Evolutionary conservation across 495 filamentous ascomycete species (phyloP), one percentile per base, ranked within the genome.

Genomic region (Penicilliopsis zonata): DNA sequence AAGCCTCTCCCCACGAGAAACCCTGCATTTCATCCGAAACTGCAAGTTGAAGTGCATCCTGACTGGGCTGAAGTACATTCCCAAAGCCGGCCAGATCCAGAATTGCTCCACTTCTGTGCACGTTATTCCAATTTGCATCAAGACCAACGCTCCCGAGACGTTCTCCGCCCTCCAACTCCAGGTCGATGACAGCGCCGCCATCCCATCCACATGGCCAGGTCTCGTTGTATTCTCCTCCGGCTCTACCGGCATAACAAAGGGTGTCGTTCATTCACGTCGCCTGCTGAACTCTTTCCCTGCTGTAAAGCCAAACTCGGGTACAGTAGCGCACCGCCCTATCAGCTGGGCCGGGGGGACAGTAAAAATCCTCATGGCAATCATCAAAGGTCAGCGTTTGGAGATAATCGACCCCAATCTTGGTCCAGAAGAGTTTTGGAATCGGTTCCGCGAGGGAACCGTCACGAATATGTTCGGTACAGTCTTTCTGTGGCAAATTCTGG

Each of bases 191-290:
- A 10, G 10, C 6, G 6, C 6, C 10, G 10, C 6, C 21, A 23
- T 23, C 21, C 21, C 21, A 23, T 10, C 21, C 21, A 10, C 21
- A 6, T 10, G 21, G 6, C 21, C 21, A 6, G 21, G 6, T 10
- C 21, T 23, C 21, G 6, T 43, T n/a, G 10, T 34, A 1, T 34
- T 34, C 32, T 26, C 32, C 6, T 34, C 32, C 3, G 32, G 32
- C 3, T 26, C 32, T 5, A 34, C 32, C 7, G 32, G 32, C 9
- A 10, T 2, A 2, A 17, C 32, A 5, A 34, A 34, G 24, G 32
- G 32, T 7, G 32, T 34, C 21, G 12, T 23, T 10, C 21, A 23
- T 10, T 23, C 21, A 10, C 21, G 21, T 6, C 21, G 21, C 21
- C 6, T 23, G 6, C 10, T 23, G 6, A 6, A 23, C 21, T 6